Evolutionary conservation across 148 eudicot species (phyloP), one percentile per base, ranked within the genome.

Genomic region (Heliamphora exappendiculata): DNA sequence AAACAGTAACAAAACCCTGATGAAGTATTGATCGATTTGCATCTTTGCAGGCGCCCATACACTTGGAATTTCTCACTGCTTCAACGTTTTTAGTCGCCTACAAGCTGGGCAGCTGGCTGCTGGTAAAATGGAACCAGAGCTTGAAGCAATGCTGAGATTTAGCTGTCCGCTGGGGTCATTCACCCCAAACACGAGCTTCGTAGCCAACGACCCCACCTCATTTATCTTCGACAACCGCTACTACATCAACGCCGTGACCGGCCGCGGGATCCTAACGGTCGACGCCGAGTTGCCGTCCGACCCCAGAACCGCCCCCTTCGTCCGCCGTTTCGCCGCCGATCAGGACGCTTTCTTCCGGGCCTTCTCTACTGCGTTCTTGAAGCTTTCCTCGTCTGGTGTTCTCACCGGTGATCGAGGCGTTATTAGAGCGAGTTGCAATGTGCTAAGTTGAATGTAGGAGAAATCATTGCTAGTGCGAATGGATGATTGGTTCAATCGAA

Each of bases 11-110:
- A n/a, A n/a, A n/a, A n/a, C n/a, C n/a, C n/a, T n/a, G n/a, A n/a
- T n/a, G n/a, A n/a, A n/a, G n/a, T n/a, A n/a, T n/a, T n/a, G n/a
- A n/a, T n/a, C n/a, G n/a, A n/a, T n/a, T n/a, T n/a, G n/a, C n/a
- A n/a, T n/a, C n/a, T n/a, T n/a, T n/a, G 81, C 72, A 87, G 93
- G 93, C 28, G 85, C 87, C 19, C 93, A 89, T 47, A 84, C 93
- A 17, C 84, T 89, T 1, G 93, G 93, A 53, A 74, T 63, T 24
- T 83, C 86, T 7, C 93, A 89, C 57, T 89, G 93, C 82, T 53
- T 76, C 13, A 89, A 78, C 88, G 72, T 89, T 22, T 57, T 80
- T 28, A 63, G 70, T 80, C 83, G 88, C 10, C 66, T 81, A 8
- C 62, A 84, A 63, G 68, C 0, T 80, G 74, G 29, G 75, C 72